Evolutionary conservation across 176 grass and related monocot species (phyloP).

Genomic region (Pontederia paniculata): DNA sequence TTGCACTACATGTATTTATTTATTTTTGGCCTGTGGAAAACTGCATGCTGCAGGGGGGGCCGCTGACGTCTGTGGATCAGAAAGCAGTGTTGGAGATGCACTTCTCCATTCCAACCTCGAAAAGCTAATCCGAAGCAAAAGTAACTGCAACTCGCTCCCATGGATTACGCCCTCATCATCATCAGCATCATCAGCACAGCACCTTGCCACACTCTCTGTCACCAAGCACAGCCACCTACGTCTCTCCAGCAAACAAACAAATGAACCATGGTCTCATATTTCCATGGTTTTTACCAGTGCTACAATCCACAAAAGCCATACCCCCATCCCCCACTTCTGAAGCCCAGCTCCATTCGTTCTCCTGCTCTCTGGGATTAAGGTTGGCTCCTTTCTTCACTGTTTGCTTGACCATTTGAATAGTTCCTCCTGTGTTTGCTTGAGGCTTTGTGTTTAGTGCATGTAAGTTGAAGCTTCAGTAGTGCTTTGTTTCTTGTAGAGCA

Average conservation of each 20-base stretch:
- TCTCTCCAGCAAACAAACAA: neutral
- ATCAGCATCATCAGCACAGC: no score
- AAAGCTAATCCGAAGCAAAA: slow-evolving; percentile 19
- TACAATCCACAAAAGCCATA: no score
- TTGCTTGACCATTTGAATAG: neutral
- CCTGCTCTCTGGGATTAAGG: slow-evolving; percentile 1
- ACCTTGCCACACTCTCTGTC: no score
- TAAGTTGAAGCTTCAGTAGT: neutral
- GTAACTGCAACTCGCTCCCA: neutral
- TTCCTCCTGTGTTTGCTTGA: no score
- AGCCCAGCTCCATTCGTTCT: neutral
- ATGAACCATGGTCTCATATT: slow-evolving; percentile 3
- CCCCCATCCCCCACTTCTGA: neutral
- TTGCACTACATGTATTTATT: no score
- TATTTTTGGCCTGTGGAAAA: slow-evolving; percentile 1
- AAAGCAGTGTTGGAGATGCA: slow-evolving; percentile 20
- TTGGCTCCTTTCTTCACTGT: neutral
- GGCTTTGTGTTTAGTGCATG: no score
- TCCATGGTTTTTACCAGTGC: neutral
- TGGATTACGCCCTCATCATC: neutral
- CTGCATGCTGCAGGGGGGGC: neutral
- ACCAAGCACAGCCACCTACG: neutral
- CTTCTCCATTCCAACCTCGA: slow-evolving; percentile 19
- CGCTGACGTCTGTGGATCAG: slow-evolving; percentile 20
- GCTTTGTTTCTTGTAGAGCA: neutral